Evolutionary conservation across 1,284 basidiomycete genomes (phyloP), one percentile per base, ranked within the genome.

Genomic region (Rhodotorula sp.): DNA sequence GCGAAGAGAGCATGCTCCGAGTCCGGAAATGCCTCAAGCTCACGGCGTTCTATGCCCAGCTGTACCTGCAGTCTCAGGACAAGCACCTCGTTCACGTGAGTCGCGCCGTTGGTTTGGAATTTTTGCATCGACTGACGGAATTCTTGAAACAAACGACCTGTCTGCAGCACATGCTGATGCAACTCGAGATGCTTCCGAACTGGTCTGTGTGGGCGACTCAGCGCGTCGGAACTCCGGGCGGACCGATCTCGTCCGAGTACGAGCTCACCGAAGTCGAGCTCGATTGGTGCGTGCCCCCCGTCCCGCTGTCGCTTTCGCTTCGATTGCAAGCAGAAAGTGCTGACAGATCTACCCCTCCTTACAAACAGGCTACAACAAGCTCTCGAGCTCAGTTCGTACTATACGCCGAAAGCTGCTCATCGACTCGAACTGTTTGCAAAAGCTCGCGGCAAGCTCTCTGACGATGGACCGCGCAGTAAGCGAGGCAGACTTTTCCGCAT

Each of bases 11-110:
- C 16, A 64, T 60, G 57, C 34, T 76, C 51, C 54, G 74, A 49
- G 72, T 76, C 1, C 51, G 74, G 29, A 76, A 76, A 58, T 76
- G 72, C 49, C 46, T 76, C 29, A 73, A 74, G 58, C 62, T 76
- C 14, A 51, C 68, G 6, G 62, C 72, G n/a, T 75, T 75, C 69
- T 75, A 75, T 66, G 65, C 73, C 7, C 73, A 74, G 46, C 69
- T 76, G 18, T 76, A 71, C 65, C 64, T 73, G 39, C 65, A 68
- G 29, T 63, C 58, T 5, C 65, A 68, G 26, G 74, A 76, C 68
- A 76, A 76, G 58, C 74, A 76, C 23, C 62, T 76, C 51, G 74
- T 76, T 18, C 67, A 76, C 47, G 69, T 71, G 57, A 52, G 69
- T 61, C 21, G 29, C 46, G 26, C 61, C 14, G 34, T 34, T 34